A percentile compares a stretch with the other conserved stretches of the same genome.
These are phyloP conservation scores for Fraxinus ornus DNA, from an alignment of 305 asterid species.

Conservation along the genomic window DNA sequence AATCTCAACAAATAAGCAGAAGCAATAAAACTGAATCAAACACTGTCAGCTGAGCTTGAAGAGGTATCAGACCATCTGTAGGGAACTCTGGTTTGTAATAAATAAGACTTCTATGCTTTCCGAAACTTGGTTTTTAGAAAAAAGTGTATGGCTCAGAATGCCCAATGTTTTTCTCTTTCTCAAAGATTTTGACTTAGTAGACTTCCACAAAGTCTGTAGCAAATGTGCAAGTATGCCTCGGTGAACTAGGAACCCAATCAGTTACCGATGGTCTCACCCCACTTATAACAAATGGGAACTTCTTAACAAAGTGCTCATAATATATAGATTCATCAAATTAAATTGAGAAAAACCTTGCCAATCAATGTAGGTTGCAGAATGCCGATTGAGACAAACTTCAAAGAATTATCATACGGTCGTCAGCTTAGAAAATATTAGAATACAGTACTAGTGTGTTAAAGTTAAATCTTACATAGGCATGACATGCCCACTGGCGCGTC, in stretches of 20 bases:
- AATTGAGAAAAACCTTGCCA: background rate
- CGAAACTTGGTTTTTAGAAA: background rate
- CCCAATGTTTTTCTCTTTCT: background rate
- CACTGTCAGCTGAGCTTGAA: constrained; percentile 11
- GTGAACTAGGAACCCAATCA: background rate
- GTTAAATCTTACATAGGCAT: background rate
- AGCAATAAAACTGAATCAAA: background rate
- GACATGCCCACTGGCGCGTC: background rate
- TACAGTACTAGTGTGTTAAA: background rate
- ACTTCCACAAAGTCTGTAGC: background rate
- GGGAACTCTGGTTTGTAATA: background rate
- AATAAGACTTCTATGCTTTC: background rate
- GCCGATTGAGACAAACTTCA: background rate
- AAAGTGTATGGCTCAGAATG: background rate
- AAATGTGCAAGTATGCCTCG: background rate
- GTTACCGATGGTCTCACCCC: background rate
- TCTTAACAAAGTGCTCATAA: background rate
- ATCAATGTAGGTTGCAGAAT: background rate
- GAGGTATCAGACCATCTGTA: background rate
- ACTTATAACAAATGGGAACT: background rate
- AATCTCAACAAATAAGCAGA: background rate
- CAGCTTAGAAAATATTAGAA: background rate
- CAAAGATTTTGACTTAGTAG: background rate
- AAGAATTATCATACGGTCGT: background rate
- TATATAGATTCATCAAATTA: background rate